phyloP scores from a whole-genome alignment of 2,329 filamentous ascomycete genomes.

The Alternaria burnsii region DNA sequence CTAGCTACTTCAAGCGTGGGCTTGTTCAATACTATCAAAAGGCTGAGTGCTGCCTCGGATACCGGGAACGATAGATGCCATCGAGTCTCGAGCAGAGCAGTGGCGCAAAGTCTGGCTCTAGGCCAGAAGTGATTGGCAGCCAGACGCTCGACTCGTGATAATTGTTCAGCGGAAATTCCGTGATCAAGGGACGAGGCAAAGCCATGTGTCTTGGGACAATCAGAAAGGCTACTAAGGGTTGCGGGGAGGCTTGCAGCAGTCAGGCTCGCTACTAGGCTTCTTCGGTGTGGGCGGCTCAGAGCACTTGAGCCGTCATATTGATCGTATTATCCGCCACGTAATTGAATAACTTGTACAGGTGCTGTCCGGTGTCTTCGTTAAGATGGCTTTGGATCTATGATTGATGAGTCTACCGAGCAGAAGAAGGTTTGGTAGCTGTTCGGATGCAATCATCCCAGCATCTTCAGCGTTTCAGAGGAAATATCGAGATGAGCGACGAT shows the following conservation, averaged over 20 bases:
- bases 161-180: background rate
- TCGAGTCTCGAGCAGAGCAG: background rate
- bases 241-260: conserved; percentile 9
- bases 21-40: conserved; percentile 7
- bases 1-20: background rate
- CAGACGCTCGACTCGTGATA: background rate
- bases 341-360: background rate
- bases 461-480: background rate
- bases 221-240: conserved; percentile 11
- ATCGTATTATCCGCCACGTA: background rate
- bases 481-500: background rate
- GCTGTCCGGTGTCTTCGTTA: background rate
- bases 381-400: background rate
- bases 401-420: background rate
- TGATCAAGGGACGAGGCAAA: conserved; percentile 5
- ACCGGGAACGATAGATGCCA: background rate
- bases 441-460: background rate
- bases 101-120: background rate
- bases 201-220: conserved; percentile 5
- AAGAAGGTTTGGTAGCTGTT: background rate
- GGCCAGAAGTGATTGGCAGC: background rate
- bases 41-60: background rate
- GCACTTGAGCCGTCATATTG: background rate
- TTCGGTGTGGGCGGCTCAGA: background rate
- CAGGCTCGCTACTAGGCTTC: background rate